A percentile compares a stretch with the other conserved stretches of the same genome.
Evolutionary conservation across 495 filamentous ascomycete species (phyloP).

Genomic region (Astrothelium subdiscretum): DNA sequence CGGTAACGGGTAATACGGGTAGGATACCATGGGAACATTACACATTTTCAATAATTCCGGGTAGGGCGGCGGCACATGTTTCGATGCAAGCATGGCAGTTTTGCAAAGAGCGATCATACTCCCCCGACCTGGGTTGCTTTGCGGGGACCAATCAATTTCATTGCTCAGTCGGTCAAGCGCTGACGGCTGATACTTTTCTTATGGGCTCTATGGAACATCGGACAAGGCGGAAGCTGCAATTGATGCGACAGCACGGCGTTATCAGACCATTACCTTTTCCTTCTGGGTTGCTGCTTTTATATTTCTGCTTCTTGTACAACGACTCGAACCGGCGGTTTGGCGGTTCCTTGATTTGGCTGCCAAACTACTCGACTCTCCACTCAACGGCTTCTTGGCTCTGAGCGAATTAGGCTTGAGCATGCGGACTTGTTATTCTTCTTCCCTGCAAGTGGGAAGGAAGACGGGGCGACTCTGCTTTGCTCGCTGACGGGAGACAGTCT

Average conservation of each 20-base stretch:
- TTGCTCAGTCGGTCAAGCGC: neutral
- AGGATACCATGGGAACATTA: too few species aligned
- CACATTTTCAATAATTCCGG: too few species aligned
- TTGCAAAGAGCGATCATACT: too few species aligned
- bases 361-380: neutral
- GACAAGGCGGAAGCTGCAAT: neutral
- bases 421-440: neutral
- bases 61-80: too few species aligned
- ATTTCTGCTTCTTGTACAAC: neutral
- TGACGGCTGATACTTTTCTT: neutral
- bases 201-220: neutral
- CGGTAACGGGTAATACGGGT: too few species aligned
- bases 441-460: neutral
- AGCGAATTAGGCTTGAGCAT: neutral
- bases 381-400: neutral
- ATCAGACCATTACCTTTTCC: neutral
- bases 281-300: neutral
- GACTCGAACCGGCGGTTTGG: neutral
- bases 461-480: neutral
- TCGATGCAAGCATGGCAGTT: too few species aligned
- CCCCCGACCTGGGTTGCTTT: neutral
- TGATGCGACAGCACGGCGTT: neutral
- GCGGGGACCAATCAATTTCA: neutral
- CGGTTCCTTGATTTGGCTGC: neutral
- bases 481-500: neutral